Base-by-base conservation (phyloP, 345 rosid species). In the Salix koriyanagi region DNA sequence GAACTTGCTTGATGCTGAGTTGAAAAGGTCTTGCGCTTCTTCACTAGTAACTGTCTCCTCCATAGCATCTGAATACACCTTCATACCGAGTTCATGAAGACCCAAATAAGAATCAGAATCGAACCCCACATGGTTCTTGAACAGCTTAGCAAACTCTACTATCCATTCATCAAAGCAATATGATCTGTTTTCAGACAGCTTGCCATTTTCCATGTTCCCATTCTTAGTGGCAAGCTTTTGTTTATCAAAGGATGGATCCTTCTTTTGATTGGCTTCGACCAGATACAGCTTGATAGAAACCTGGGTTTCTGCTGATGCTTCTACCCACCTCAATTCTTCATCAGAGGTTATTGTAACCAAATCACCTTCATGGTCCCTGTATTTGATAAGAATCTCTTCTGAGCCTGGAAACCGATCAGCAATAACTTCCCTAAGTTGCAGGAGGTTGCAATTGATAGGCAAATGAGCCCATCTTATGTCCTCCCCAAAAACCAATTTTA, bases 361-460 rank as follows among this genome's bases (percentile, higher is more conserved):
- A 84, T 95, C 98, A 76, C 98, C 97, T 87, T 95, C 99, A 66
- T 84, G 89, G 79, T 95, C 99, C 81, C 83, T 87, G 85, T 91
- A 95, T 79, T 95, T 93, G 75, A 93, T 76, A 74, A 88, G 96
- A 86, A 90, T 86, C 13, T 90, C 88, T 66, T 88, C 86, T 15
- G 83, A 85, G 80, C 85, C 79, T 5, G 96, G 90, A 84, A 90
- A 95, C 56, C 93, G 87, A 69, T 95, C 93, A 41, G 71, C 78
- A 79, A 95, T 86, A 46, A 88, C 88, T 81, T 93, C 91, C 82
- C 91, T 88, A 18, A 93, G 88, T 65, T 90, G 88, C 68, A 82
- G 77, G 69, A 95, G 92, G 85, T 85, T 91, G 84, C 93, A 93
- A 56, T 87, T 84, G 71, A 75, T 62, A 50, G 97, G 97, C 76